Base-by-base conservation (phyloP, 805 yeast species). In the Wickerhamiella dianesei region DNA sequence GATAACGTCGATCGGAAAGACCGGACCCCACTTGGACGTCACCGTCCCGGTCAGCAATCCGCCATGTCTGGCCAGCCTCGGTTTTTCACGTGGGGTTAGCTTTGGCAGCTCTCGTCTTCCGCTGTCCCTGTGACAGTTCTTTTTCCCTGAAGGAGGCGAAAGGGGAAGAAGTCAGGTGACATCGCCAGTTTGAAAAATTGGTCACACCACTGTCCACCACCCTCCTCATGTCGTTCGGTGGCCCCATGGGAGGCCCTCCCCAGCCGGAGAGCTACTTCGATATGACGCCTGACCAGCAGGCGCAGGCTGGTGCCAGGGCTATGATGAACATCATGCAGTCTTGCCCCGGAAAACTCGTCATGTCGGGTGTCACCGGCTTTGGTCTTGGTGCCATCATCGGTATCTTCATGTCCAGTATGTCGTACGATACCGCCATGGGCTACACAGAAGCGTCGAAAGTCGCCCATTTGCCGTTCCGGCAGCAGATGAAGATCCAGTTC, bases 381-480 rank as follows among this genome's bases (percentile, higher is more conserved):
- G 88, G 80, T 36, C 76, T 89, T 35, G 97, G 97, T 66, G 97
- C 96, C 51, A 82, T 88, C 49, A 87, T 89, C 64, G 96, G 97
- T 52, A 67, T 92, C 43, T 87, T 89, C 69, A 92, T 89, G 96
- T 66, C 69, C 43, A 57, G 65, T 44, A 79, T 79, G 85, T 77
- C 88, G 0, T 85, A 83, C 59, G 95, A 84, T 64, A 85, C 82
- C 1, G 86, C 94, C 1, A 82, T 86, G 36, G 65, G 68, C 21
- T 53, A 57, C 22, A 74, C 77, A 0, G 64, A 69, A 13, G 69
- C 73, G 1, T 67, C 67, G 37, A 79, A 75, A 51, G 79, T 85
- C 44, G 73, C 87, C 3, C 94, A 88, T 50, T 68, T 89, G 51
- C 97, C 98, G 1, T 77, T 92, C 62, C 81, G 76, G 59, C 94